These are phyloP conservation scores for Ilyonectria robusta DNA, from an alignment of 2,329 filamentous ascomycete genomes.

Conservation along the genomic window DNA sequence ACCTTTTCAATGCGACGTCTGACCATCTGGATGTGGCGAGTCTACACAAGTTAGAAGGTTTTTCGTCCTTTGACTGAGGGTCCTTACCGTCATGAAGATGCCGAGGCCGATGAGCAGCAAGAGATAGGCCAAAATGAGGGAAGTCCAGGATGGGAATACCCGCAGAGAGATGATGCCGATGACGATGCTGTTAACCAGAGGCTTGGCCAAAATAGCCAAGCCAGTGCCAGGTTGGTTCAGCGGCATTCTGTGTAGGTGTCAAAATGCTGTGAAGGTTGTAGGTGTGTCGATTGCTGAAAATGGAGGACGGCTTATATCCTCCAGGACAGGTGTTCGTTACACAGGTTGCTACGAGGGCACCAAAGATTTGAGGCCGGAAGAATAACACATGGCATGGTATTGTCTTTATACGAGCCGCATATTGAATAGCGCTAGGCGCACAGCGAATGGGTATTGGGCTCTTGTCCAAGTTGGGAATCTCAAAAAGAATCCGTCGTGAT, in stretches of 20 bases:
- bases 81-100: constrained; percentile 51
- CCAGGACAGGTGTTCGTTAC: constrained; percentile 37
- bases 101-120: constrained; percentile 38
- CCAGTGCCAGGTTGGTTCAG: constrained; percentile 18
- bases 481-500: background rate
- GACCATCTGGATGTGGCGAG: constrained; percentile 50
- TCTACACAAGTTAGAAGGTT: constrained; percentile 36
- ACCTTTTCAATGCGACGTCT: constrained; percentile 30
- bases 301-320: constrained; percentile 26
- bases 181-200: constrained; percentile 1
- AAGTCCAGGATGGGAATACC: constrained; percentile 15
- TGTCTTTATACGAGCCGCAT: background rate
- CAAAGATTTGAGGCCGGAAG: background rate
- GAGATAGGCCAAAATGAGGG: constrained; percentile 35
- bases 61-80: background rate
- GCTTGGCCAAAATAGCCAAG: constrained; percentile 18
- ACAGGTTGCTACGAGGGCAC: background rate
- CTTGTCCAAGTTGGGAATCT: background rate
- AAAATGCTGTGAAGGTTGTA: background rate
- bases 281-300: background rate
- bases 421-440: background rate
- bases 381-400: background rate
- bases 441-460: background rate
- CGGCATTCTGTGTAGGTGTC: background rate
- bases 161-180: constrained; percentile 16